phyloP scores from a whole-genome alignment of 140 eudicot genomes.

The Bidens hawaiensis region DNA sequence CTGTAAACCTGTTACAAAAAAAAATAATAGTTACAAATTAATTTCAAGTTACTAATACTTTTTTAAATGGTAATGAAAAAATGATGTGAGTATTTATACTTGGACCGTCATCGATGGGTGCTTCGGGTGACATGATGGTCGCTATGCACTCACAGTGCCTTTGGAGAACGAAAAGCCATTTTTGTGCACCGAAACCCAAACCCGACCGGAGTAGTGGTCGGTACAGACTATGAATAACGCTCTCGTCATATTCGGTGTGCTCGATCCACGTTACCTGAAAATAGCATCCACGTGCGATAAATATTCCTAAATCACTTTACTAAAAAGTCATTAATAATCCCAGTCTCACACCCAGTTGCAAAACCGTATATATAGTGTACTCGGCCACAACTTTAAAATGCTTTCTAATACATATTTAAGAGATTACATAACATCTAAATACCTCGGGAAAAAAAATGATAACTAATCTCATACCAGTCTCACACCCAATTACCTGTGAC shows the following conservation, averaged over 20 bases:
- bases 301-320: not conserved
- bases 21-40: too few relatives aligned
- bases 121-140: slow-evolving; percentile 36
- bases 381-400: too few relatives aligned
- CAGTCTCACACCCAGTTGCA: not conserved
- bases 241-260: slow-evolving; percentile 65
- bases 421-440: not conserved
- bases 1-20: slow-evolving; percentile 12
- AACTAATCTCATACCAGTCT: not conserved
- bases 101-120: slow-evolving; percentile 42
- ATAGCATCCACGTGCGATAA: not conserved
- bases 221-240: slow-evolving; percentile 37
- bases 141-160: slow-evolving; percentile 57
- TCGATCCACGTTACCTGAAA: slow-evolving; percentile 75
- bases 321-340: not conserved
- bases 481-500: not conserved
- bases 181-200: slow-evolving; percentile 69
- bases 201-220: slow-evolving; percentile 68
- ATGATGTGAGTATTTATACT: slow-evolving; percentile 21
- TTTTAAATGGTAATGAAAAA: not conserved
- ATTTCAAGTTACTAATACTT: not conserved
- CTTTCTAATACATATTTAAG: too few relatives aligned
- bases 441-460: not conserved
- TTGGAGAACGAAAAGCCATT: slow-evolving; percentile 63
- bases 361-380: not conserved